A percentile compares a stretch with the other conserved stretches of the same genome.
phyloP scores from a whole-genome alignment of 176 grass and related monocot species.

The Triticum monococcum region DNA sequence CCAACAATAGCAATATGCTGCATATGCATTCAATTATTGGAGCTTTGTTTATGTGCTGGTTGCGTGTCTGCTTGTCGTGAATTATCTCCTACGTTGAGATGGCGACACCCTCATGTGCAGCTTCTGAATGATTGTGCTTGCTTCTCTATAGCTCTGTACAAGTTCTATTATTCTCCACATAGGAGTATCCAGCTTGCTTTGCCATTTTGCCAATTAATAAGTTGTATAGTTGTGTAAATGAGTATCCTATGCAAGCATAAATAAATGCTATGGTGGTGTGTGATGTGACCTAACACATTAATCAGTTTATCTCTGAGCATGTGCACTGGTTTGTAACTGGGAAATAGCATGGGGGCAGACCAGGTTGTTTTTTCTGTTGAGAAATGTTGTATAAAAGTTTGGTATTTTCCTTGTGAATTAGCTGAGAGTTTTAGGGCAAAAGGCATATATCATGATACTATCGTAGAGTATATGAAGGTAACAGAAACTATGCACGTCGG shows the following conservation, averaged over 20 bases:
- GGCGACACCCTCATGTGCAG: neutral
- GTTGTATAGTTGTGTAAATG: conserved; percentile 22
- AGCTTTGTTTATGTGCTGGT: conserved; percentile 16
- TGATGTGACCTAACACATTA: conserved; percentile 15
- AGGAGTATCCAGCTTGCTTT: conserved; percentile 11
- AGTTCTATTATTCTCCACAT: neutral
- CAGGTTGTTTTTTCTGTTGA: neutral
- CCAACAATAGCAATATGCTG: conserved; percentile 3
- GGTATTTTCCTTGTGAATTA: neutral
- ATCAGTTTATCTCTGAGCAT: conserved; percentile 9
- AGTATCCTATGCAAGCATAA: conserved; percentile 41
- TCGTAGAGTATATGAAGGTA: neutral
- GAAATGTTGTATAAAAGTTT: neutral
- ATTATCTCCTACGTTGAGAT: neutral
- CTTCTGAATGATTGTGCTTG: conserved; percentile 11
- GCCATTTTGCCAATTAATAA: conserved; percentile 33
- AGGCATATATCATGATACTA: neutral
- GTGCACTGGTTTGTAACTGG: neutral
- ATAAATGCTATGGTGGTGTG: conserved; percentile 26
- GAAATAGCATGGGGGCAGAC: neutral
- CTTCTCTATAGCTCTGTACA: neutral
- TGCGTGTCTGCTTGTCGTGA: conserved; percentile 15
- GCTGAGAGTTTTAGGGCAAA: neutral
- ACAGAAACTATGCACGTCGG: neutral
- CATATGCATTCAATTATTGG: conserved; percentile 17